Evolutionary conservation across 2,329 filamentous ascomycete species (phyloP).

Genomic region (Whalleya microplaca): DNA sequence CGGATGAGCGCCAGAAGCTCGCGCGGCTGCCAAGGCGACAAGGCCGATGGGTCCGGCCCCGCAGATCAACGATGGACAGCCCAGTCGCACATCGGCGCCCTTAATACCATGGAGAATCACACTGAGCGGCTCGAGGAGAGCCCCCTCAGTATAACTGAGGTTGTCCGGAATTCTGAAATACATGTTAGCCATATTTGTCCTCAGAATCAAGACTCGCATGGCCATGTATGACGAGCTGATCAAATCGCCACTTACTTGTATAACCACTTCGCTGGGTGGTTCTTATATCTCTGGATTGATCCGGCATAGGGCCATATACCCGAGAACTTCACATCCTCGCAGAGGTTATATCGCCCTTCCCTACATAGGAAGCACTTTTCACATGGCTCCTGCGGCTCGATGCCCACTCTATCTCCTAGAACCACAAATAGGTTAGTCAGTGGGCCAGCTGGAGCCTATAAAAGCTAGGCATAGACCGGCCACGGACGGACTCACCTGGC

Average conservation of each 20-base stretch:
- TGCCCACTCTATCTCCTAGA: constrained; percentile 64
- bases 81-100: constrained; percentile 55
- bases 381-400: constrained; percentile 70
- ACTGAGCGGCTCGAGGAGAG: constrained; percentile 66
- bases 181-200: constrained; percentile 8
- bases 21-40: constrained; percentile 58
- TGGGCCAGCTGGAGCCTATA: not conserved
- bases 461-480: not conserved
- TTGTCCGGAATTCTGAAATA: constrained; percentile 51
- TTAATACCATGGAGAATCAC: constrained; percentile 66
- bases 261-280: constrained; percentile 63
- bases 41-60: constrained; percentile 68
- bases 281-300: constrained; percentile 63
- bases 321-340: constrained; percentile 63
- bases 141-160: constrained; percentile 61
- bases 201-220: not conserved
- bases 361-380: constrained; percentile 61
- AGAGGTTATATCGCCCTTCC: constrained; percentile 66
- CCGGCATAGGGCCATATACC: constrained; percentile 65
- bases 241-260: constrained; percentile 45
- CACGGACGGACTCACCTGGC: constrained; percentile 45
- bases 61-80: constrained; percentile 59
- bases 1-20: constrained; percentile 65
- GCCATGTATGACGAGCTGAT: not conserved
- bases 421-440: not conserved